These are phyloP conservation scores for Linum tenue DNA, from an alignment of 345 rosid species.

Conservation along the genomic window DNA sequence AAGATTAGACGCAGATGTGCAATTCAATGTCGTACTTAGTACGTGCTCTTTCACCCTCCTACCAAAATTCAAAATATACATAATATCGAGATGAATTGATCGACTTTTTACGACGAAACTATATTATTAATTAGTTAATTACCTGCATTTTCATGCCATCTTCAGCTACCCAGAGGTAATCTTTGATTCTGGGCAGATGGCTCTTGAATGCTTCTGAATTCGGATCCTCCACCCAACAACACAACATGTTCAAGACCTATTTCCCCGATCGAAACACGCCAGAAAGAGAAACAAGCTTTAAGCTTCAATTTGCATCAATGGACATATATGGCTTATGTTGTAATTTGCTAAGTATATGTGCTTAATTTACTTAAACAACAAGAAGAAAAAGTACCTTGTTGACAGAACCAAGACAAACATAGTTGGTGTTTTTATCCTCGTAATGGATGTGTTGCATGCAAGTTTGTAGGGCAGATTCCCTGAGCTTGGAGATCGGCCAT, in stretches of 20 bases:
- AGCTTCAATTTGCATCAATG: too few species aligned
- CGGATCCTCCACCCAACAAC: conserved; percentile 98
- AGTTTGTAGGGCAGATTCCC: conserved; percentile 35
- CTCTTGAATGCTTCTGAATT: conserved; percentile 88
- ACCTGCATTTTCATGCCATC: conserved; percentile 99
- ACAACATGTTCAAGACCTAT: conserved; percentile 92
- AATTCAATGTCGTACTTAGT: too few species aligned
- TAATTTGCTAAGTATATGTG: too few species aligned
- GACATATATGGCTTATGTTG: too few species aligned
- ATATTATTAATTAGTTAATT: not conserved
- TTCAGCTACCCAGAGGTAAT: conserved; percentile 92
- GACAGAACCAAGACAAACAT: conserved; percentile 42
- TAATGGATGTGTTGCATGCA: conserved; percentile 52
- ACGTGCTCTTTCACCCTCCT: not conserved
- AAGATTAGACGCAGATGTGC: too few species aligned
- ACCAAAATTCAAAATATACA: not conserved
- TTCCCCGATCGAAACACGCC: not conserved
- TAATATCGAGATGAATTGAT: not conserved
- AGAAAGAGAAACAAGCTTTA: conserved; percentile 1
- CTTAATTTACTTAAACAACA: not conserved
- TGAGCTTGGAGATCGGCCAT: conserved; percentile 51
- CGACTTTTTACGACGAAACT: not conserved
- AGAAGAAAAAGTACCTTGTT: conserved; percentile 34
- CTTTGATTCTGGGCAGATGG: conserved; percentile 80
- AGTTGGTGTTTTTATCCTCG: conserved; percentile 48